phyloP scores from a whole-genome alignment of 1,284 basidiomycete genomes.

The Tetrapyrgos nigripes region DNA sequence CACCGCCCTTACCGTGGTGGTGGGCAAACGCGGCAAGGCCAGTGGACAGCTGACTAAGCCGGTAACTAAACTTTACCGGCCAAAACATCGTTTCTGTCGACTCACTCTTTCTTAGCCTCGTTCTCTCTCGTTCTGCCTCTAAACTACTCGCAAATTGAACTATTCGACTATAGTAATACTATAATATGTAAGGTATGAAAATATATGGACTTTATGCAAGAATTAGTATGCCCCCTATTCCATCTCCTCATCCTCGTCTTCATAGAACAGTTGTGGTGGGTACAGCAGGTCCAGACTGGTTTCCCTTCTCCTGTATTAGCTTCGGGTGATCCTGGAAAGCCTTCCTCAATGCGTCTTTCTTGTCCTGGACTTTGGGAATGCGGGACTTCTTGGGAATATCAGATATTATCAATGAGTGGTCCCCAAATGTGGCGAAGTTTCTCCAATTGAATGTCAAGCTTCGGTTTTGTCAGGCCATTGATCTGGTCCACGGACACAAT shows the following conservation, averaged over 20 bases:
- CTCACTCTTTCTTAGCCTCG: background rate
- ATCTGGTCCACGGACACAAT: conserved; percentile 15
- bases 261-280: background rate
- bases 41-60: background rate
- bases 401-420: conserved; percentile 15
- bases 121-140: background rate
- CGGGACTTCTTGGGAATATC: conserved; percentile 17
- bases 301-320: background rate
- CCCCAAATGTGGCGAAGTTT: conserved; percentile 18
- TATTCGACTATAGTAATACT: background rate
- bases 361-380: conserved; percentile 12
- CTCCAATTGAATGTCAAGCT: conserved; percentile 17
- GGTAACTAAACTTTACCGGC: background rate
- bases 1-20: no score
- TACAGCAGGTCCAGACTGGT: background rate
- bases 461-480: conserved; percentile 14
- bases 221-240: background rate
- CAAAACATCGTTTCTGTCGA: background rate
- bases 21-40: no score
- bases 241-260: background rate
- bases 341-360: conserved; percentile 12
- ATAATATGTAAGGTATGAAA: background rate
- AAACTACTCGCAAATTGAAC: background rate
- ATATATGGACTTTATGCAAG: background rate
- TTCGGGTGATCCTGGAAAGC: conserved; percentile 14